Evolutionary conservation across 2,329 filamentous ascomycete species (phyloP), one percentile per base, ranked within the genome.

Genomic region (Cercospora citrullina): DNA sequence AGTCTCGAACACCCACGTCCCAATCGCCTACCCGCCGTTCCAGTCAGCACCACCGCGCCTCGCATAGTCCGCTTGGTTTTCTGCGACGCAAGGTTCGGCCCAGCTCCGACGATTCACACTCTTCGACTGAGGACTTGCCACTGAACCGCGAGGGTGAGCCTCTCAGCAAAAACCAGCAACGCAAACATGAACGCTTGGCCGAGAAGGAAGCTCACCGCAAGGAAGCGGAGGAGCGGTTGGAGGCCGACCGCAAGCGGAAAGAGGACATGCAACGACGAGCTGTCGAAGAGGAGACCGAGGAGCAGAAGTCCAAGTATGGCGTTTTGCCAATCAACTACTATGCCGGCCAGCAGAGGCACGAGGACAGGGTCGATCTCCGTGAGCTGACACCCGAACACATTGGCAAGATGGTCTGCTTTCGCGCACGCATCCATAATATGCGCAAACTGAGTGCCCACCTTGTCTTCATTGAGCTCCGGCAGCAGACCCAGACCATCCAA

Each of bases 381-480:
- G 80, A 84, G 51, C 82, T 90, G 61, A 83, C 81, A 5, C 76
- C 80, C 3, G 80, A 81, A n/a, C 80, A 85, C 67, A 82, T 85
- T 21, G 90, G 89, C 36, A 81, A 88, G 72, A 82, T 86, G 70
- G 83, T 93, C 60, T 80, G 82, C 65, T 93, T 94, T 80, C 87
- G 88, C 48, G 90, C 90, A 39, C 86, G 92, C 36, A 83, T 95
- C 21, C 91, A 94, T 78, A 92, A 93, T 66, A 85, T 95, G 67
- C 89, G 94, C 58, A 90, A 90, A 73, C 86, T 97, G 82, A 94
- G 92, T 77, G 86, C 91, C 73, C 90, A 91, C 72, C 84, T 97
- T 36, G 91, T 93, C 74, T 97, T 97, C 79, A 82, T 97, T 53
- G 87, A 96, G 67, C 90, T 97, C 76, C 90, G 94, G 65, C 92